Percentiles rank a stretch among this genome's conserved stretches.
Conservation (phyloP, 768 basidiomycete genomes). For the Pleurotus pulmonarius region DNA sequence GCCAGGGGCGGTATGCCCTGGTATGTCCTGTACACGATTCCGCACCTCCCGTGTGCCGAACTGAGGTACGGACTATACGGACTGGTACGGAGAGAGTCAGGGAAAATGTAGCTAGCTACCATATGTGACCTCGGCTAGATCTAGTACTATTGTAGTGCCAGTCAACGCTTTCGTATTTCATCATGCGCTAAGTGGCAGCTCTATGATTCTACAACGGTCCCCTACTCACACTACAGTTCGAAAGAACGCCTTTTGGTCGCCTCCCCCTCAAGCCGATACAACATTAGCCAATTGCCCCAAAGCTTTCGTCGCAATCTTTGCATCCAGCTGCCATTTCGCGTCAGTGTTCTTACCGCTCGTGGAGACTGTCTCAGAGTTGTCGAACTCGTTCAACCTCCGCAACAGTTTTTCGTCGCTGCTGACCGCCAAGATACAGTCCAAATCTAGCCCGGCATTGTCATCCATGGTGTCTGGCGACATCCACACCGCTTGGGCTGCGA, state of each 20-base stretch:
- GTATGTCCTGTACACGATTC: too few species aligned
- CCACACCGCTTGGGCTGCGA: constrained; percentile 36
- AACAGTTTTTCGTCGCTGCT: constrained; percentile 79
- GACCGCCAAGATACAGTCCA: constrained; percentile 19
- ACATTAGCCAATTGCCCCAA: constrained; percentile 19
- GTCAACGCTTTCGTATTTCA: too few species aligned
- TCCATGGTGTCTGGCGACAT: constrained; percentile 34
- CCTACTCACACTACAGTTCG: too few species aligned
- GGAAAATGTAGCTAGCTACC: too few species aligned
- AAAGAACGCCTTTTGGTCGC: too few species aligned
- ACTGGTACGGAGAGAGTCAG: too few species aligned
- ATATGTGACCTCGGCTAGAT: background rate
- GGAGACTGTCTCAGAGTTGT: constrained; percentile 66
- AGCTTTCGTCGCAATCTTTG: constrained; percentile 24
- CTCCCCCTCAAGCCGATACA: background rate
- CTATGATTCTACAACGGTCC: too few species aligned
- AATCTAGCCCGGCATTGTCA: constrained; percentile 20
- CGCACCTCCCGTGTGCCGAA: too few species aligned
- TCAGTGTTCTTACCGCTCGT: constrained; percentile 75
- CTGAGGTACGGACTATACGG: too few species aligned
- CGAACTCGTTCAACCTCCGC: constrained; percentile 71
- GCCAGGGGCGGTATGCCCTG: too few species aligned
- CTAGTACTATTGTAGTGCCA: background rate
- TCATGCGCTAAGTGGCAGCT: too few species aligned
- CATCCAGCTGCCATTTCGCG: constrained; percentile 62